Percentiles rank a stretch among this genome's conserved stretches.
phyloP scores from a whole-genome alignment of 805 yeast genomes.

The Saccharomycopsis fibuligera region DNA sequence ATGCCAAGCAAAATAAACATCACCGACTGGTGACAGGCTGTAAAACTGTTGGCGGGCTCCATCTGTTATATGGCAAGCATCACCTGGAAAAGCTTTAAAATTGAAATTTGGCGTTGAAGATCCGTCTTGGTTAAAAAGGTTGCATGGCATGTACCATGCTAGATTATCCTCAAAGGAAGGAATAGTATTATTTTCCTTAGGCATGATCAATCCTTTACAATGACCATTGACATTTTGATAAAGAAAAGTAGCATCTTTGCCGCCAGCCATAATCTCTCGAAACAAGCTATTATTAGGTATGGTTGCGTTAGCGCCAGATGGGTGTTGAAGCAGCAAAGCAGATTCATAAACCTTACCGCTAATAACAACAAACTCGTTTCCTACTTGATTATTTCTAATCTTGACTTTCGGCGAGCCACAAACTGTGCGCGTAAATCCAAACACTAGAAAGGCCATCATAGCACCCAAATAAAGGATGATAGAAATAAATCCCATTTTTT shows the following conservation, averaged over 20 bases:
- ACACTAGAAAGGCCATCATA: slow-evolving; percentile 77
- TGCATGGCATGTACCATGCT: slow-evolving; percentile 98
- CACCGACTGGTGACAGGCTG: slow-evolving; percentile 52
- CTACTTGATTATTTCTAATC: slow-evolving; percentile 54
- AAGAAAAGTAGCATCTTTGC: slow-evolving; percentile 73
- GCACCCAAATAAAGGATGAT: slow-evolving; percentile 70
- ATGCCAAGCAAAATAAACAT: slow-evolving; percentile 87
- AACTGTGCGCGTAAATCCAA: slow-evolving; percentile 82
- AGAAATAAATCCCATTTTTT: slow-evolving; percentile 79
- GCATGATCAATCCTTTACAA: slow-evolving; percentile 71
- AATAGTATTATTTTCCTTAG: slow-evolving; percentile 62
- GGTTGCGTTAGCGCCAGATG: slow-evolving; percentile 72
- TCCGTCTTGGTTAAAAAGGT: slow-evolving; percentile 62
- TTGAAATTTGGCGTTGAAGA: slow-evolving; percentile 61
- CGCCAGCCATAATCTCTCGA: slow-evolving; percentile 86
- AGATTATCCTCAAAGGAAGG: slow-evolving; percentile 60
- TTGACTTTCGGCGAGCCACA: slow-evolving; percentile 48
- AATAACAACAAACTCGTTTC: slow-evolving; percentile 57
- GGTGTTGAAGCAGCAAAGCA: slow-evolving; percentile 60
- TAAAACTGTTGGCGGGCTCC: slow-evolving; percentile 67
- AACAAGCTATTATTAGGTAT: slow-evolving; percentile 67
- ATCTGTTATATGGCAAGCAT: slow-evolving; percentile 83
- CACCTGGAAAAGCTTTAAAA: slow-evolving; percentile 62
- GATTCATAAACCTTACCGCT: slow-evolving; percentile 79
- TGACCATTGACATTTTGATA: slow-evolving; percentile 91